Conservation (phyloP, 257 asterid species). For the Gentiana macrophylla region DNA sequence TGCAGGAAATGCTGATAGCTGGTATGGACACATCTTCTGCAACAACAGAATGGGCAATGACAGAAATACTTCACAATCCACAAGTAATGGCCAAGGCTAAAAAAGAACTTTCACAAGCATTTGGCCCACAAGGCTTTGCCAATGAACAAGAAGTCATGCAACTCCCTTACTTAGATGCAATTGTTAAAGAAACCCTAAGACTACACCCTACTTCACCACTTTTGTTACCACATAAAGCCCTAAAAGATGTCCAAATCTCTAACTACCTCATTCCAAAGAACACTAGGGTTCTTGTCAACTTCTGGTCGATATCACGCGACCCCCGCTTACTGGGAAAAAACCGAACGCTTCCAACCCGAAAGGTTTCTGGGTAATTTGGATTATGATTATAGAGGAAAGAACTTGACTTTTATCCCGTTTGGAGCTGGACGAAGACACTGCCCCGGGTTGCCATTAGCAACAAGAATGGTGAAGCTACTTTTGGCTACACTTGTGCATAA, state of each 20-base stretch:
- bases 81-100: conserved; percentile 5
- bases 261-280: conserved; percentile 23
- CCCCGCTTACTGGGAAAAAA: conserved; percentile 3
- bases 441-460: conserved; percentile 30
- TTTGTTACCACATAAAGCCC: conserved; percentile 23
- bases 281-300: conserved; percentile 22
- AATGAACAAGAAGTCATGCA: conserved; percentile 16
- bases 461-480: conserved; percentile 30
- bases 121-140: conserved; percentile 3
- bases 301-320: conserved; percentile 33
- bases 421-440: conserved; percentile 33
- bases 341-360: conserved; percentile 25
- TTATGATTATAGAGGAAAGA: conserved; percentile 19
- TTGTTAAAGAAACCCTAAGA: conserved; percentile 34
- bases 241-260: conserved; percentile 10
- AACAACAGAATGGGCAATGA: conserved; percentile 28
- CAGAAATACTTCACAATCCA: conserved; percentile 18
- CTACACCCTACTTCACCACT: conserved; percentile 30
- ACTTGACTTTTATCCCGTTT: conserved; percentile 37
- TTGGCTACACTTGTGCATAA: conserved; percentile 15
- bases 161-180: conserved; percentile 23
- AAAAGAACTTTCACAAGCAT: conserved; percentile 5
- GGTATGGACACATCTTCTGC: conserved; percentile 15
- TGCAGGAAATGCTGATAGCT: conserved; percentile 16
- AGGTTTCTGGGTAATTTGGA: conserved; percentile 15